Evolutionary conservation across 2,329 filamentous ascomycete species (phyloP), one percentile per base, ranked within the genome.

Genomic region (Aaosphaeria arxii): DNA sequence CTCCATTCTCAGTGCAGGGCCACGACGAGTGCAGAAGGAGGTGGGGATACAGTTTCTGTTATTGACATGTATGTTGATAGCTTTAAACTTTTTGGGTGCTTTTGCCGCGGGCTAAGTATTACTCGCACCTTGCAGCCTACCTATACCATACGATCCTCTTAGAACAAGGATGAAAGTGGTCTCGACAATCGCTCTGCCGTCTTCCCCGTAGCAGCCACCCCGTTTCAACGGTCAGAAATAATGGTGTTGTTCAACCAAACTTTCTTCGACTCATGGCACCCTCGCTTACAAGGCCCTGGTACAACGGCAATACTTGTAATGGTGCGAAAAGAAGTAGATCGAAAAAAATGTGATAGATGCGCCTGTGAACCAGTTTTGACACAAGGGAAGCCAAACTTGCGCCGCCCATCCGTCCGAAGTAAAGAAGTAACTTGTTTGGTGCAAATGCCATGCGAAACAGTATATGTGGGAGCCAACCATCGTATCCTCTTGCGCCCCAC

Each of bases 381-480:
- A 42, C 39, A 30, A 38, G 9, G 33, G 32, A 24, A 7, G 32
- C 31, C 40, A 30, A 28, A 44, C 46, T 44, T 35, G 30, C 29
- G 47, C 45, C 47, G 42, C 47, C 47, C 45, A 42, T 42, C 47
- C 44, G 30, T 33, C 35, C 28, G 6, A 43, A 33, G 17, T 24
- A 24, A 24, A 24, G 17, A 24, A 46, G 40, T 32, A 11, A 46
- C 30, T 44, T 31, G 33, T 43, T 44, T 40, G 31, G 46, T 48
- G 49, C 41, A 45, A 58, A 54, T 46, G 55, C 52, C 41, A 17
- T 43, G 41, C 30, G 45, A 53, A 52, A 54, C 45, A 43, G 48
- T 47, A 53, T 43, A 53, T 47, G 51, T 57, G 50, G 56, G 48
- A 53, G 50, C 43, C 51, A 47, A 48, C 52, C 47, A 46, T 7